A percentile compares a stretch with the other conserved stretches of the same genome.
Evolutionary conservation across 129 eudicot genomes (phyloP).

Genomic region (Cynara cardunculus): DNA sequence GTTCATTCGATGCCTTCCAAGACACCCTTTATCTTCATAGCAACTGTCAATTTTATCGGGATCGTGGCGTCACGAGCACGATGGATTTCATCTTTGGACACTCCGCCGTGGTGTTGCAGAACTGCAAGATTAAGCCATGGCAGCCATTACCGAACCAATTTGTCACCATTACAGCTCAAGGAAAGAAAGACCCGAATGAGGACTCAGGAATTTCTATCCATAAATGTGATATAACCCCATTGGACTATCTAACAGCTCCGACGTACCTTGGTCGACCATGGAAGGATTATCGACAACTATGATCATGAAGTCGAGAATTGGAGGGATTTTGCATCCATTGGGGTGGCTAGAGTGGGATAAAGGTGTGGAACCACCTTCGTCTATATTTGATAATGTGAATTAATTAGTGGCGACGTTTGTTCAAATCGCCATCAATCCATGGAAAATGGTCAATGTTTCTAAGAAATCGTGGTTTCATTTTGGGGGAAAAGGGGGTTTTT

Average conservation of each 20-base stretch:
- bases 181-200: slow-evolving; percentile 56
- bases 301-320: slow-evolving; percentile 56
- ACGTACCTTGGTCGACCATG: slow-evolving; percentile 72
- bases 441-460: background rate
- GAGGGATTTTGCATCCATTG: slow-evolving; percentile 39
- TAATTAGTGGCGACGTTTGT: background rate
- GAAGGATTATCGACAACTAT: slow-evolving; percentile 67
- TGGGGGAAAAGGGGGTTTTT: background rate
- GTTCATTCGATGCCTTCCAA: slow-evolving; percentile 58
- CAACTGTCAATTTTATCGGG: slow-evolving; percentile 69
- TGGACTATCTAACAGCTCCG: slow-evolving; percentile 39
- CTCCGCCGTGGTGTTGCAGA: slow-evolving; percentile 61
- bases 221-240: slow-evolving; percentile 34
- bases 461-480: background rate
- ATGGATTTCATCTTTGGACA: slow-evolving; percentile 78
- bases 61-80: slow-evolving; percentile 61
- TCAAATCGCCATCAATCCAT: background rate
- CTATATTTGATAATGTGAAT: slow-evolving; percentile 30
- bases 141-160: slow-evolving; percentile 45
- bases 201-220: slow-evolving; percentile 59
- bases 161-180: slow-evolving; percentile 71
- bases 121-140: slow-evolving; percentile 50
- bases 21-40: slow-evolving; percentile 76
- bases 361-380: slow-evolving; percentile 47
- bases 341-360: slow-evolving; percentile 65